These are phyloP conservation scores for Physocladia obscura DNA, from an alignment of 192 early-diverging fungal species.

Conservation along the genomic window DNA sequence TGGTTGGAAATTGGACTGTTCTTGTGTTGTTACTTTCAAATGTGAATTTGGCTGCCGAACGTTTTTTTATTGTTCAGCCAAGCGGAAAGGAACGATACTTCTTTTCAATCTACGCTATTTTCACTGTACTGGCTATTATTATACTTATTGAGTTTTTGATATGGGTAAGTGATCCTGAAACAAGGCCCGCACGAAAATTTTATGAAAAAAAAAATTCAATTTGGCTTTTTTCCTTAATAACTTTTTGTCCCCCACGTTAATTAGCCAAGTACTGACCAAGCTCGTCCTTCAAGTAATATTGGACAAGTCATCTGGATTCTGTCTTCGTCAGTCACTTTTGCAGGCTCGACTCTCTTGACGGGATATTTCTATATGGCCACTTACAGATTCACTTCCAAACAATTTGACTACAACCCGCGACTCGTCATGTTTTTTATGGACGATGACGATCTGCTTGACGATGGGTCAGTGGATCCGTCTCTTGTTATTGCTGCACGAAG, in stretches of 20 bases:
- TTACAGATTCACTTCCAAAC: slow-evolving; percentile 13
- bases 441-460: neutral
- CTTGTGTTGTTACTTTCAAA: neutral
- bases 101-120: neutral
- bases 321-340: neutral
- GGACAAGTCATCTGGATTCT: neutral
- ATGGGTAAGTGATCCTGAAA: no score
- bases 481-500: neutral
- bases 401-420: slow-evolving; percentile 18
- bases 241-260: neutral
- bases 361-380: slow-evolving; percentile 13
- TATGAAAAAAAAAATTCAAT: neutral
- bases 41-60: neutral
- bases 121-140: neutral
- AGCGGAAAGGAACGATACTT: no score
- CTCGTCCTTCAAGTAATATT: neutral
- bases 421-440: slow-evolving; percentile 7
- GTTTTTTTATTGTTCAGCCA: neutral
- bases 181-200: no score
- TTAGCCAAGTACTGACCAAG: neutral
- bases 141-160: neutral
- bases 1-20: neutral
- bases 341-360: neutral
- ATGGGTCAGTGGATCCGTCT: neutral
- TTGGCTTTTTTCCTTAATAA: neutral